A percentile compares a stretch with the other conserved stretches of the same genome.
These are phyloP conservation scores for Austroboletus eburneus DNA, from an alignment of 768 basidiomycete genomes.

Conservation along the genomic window DNA sequence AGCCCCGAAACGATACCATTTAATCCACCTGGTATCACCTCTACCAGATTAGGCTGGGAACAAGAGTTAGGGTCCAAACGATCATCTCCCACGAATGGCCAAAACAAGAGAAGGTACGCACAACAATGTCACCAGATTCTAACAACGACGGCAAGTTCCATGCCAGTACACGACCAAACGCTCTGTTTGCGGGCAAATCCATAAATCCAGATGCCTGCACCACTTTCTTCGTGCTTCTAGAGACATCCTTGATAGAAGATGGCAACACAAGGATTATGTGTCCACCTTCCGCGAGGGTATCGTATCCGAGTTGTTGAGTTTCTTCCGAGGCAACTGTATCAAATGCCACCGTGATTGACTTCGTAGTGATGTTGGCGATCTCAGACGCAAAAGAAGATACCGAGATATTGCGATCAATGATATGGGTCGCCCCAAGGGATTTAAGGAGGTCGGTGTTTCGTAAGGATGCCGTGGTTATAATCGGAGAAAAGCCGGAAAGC, in stretches of 20 bases:
- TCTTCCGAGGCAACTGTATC: constrained; percentile 29
- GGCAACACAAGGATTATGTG: constrained; percentile 14
- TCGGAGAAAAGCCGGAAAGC: constrained; percentile 34
- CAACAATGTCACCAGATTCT: constrained; percentile 15
- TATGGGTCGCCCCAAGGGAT: constrained; percentile 36
- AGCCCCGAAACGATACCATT: constrained; percentile 33
- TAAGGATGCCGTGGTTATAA: constrained; percentile 39
- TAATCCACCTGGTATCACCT: constrained; percentile 36
- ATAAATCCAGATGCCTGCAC: constrained; percentile 11
- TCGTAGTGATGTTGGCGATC: constrained; percentile 11
- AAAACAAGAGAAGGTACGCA: constrained; percentile 1
- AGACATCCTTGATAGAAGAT: constrained; percentile 7
- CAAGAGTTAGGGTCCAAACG: too few species aligned
- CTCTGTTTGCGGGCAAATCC: constrained; percentile 8
- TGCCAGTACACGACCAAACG: constrained; percentile 11
- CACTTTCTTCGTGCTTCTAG: constrained; percentile 16
- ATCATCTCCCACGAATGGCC: too few species aligned
- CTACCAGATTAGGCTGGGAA: constrained; percentile 15
- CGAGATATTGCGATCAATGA: constrained; percentile 31
- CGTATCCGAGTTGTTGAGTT: constrained; percentile 33
- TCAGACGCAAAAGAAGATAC: constrained; percentile 10
- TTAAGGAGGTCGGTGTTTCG: constrained; percentile 31
- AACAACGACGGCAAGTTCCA: constrained; percentile 7
- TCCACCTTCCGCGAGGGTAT: constrained; percentile 31
- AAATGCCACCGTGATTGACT: constrained; percentile 10